Conservation (phyloP, 352 stramenopile genomes). For the Globisporangium yorkense region DNA sequence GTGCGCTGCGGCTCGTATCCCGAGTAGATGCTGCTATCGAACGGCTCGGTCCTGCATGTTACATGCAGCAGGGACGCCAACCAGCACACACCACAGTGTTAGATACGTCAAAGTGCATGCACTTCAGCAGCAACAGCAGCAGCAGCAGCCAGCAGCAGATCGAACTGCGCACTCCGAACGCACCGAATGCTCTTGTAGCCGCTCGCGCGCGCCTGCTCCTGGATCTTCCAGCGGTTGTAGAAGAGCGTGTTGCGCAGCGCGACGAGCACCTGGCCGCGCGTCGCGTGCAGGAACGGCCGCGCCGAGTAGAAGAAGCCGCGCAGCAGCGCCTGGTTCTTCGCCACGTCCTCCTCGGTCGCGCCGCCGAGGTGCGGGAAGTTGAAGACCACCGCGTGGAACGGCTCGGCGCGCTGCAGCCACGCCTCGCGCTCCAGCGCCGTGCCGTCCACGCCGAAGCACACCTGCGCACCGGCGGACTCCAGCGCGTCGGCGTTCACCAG, state of each 20-base stretch:
- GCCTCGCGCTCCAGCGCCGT: slow-evolving; percentile 52
- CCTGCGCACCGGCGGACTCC: slow-evolving; percentile 53
- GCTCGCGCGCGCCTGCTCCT: slow-evolving; percentile 52
- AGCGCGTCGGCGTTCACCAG: slow-evolving; percentile 65
- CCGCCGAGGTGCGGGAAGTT: slow-evolving; percentile 86
- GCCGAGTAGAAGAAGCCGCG: slow-evolving; percentile 72
- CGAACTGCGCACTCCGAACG: neutral
- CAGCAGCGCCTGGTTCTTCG: slow-evolving; percentile 77
- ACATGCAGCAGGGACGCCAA: neutral
- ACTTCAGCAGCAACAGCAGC: too few species aligned
- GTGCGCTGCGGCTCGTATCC: slow-evolving; percentile 76
- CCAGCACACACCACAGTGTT: neutral
- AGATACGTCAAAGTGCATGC: neutral
- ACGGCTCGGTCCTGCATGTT: slow-evolving; percentile 41
- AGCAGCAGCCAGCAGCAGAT: neutral
- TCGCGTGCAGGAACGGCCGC: slow-evolving; percentile 48
- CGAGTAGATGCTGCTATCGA: slow-evolving; percentile 61
- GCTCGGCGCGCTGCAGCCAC: slow-evolving; percentile 34
- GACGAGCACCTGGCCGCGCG: slow-evolving; percentile 61
- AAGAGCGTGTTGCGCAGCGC: slow-evolving; percentile 73
- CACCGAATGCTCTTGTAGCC: slow-evolving; percentile 69
- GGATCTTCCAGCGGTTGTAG: slow-evolving; percentile 82
- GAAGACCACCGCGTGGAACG: slow-evolving; percentile 73
- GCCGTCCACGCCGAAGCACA: slow-evolving; percentile 66
- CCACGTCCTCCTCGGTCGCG: slow-evolving; percentile 74